These are phyloP conservation scores for Mycena venus DNA, from an alignment of 768 basidiomycete species.

Conservation along the genomic window DNA sequence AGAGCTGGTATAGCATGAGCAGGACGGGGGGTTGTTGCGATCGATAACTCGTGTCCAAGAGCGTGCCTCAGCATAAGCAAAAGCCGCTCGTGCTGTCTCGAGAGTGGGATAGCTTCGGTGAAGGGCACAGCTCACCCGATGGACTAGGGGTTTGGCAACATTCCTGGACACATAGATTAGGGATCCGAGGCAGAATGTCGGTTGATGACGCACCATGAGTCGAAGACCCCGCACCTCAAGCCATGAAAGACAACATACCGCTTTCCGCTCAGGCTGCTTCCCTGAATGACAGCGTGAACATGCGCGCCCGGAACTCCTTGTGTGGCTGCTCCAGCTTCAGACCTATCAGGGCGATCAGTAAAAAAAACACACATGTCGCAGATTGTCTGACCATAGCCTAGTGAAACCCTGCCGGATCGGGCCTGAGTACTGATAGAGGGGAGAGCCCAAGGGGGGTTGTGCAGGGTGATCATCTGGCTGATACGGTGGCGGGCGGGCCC, in stretches of 20 bases:
- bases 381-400: too few relatives aligned
- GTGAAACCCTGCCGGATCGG: too few relatives aligned
- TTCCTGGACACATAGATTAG: not conserved
- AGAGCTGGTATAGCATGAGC: not conserved
- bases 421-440: too few relatives aligned
- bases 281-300: too few relatives aligned
- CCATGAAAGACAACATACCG: not conserved
- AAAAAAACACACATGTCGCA: too few relatives aligned
- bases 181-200: not conserved
- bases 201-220: not conserved
- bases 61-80: not conserved
- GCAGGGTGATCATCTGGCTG: not conserved
- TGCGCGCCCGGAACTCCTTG: too few relatives aligned
- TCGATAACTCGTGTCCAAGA: not conserved
- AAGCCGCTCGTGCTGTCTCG: not conserved
- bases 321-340: too few relatives aligned
- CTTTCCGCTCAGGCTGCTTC: too few relatives aligned
- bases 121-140: slow-evolving; percentile 6
- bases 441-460: too few relatives aligned
- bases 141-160: not conserved
- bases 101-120: not conserved
- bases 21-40: not conserved
- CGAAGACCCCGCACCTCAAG: not conserved
- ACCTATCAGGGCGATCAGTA: too few relatives aligned
- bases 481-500: not conserved